Base-by-base conservation (phyloP, 2,329 filamentous ascomycete genomes). In the Clonostachys byssicola region DNA sequence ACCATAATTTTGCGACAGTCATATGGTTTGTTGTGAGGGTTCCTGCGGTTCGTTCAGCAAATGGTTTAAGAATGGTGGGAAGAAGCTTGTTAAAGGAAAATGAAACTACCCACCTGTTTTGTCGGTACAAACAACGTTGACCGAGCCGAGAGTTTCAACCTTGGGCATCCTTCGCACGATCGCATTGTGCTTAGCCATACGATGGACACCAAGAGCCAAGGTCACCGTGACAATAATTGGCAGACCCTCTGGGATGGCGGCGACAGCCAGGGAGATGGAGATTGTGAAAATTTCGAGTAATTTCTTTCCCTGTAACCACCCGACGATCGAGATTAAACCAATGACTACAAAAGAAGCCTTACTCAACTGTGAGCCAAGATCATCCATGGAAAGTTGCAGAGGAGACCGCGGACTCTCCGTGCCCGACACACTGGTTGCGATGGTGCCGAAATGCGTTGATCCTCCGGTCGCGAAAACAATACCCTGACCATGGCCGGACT, bases 161-260 rank as follows among this genome's bases (percentile, higher is more conserved):
- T 94, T 97, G 18, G 95, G 95, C 69, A 99, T 86, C 61, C 89
- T 86, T 55, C 94, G 87, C 50, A 99, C 92, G 63, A 99, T 99
- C 9, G 94, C 94, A 63, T 95, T 89, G 57, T 92, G 84, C 60
- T 85, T 90, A 51, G 94, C 95, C 94, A 99, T 99, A 49, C 94
- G 85, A 60, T 99, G 82, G 9, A 99, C 95, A 13, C 94, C 95
- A 13, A 99, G 77, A 38, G 94, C 94, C 47, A 99, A 76, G 0
- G 94, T 99, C 34, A 99, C 94, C 0, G 94, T 99, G 33, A 99
- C 95, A 58, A 99, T 99, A 60, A 99, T 99, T 0, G 94, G 94
- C 6, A 99, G 75, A 17, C 94, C 94, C 72, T 97, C 92, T 0
- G 92, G 92, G 57, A 97, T 97, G 14, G 92, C 92, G 40, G 94